A percentile compares a stretch with the other conserved stretches of the same genome.
Conservation (phyloP, 495 filamentous ascomycete genomes). For the Podospora anserina region DNA sequence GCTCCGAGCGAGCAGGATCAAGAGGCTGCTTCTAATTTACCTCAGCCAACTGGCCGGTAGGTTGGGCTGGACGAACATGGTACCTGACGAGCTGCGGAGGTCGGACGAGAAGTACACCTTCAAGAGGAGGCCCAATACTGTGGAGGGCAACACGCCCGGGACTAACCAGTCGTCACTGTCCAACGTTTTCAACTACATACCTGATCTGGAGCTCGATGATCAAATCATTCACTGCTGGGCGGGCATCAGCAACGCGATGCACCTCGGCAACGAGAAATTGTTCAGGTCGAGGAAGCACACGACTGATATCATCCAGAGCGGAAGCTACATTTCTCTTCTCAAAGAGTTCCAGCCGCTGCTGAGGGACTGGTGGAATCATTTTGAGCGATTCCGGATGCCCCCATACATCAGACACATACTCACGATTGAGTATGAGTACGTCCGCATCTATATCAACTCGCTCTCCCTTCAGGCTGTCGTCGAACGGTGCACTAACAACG, state of each 20-base stretch:
- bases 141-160: constrained; percentile 53
- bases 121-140: constrained; percentile 43
- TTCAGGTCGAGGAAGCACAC: constrained; percentile 84
- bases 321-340: constrained; percentile 75
- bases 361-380: constrained; percentile 67
- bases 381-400: constrained; percentile 67
- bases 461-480: constrained; percentile 91
- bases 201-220: constrained; percentile 61
- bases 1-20: constrained; percentile 74
- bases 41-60: constrained; percentile 88
- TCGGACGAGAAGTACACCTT: constrained; percentile 43
- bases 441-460: constrained; percentile 88
- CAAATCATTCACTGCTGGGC: constrained; percentile 90
- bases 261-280: constrained; percentile 75
- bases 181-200: constrained; percentile 55
- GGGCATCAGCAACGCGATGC: constrained; percentile 84
- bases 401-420: constrained; percentile 77
- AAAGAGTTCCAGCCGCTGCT: constrained; percentile 76
- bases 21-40: constrained; percentile 81
- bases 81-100: constrained; percentile 60
- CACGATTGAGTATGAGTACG: constrained; percentile 86
- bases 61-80: constrained; percentile 90
- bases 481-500: constrained; percentile 80
- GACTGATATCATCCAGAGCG: constrained; percentile 77
- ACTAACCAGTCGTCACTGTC: constrained; percentile 51